A percentile compares a stretch with the other conserved stretches of the same genome.
These are phyloP conservation scores for Loxodes magnus DNA, from an alignment of 73 alveolate species.

Conservation along the genomic window DNA sequence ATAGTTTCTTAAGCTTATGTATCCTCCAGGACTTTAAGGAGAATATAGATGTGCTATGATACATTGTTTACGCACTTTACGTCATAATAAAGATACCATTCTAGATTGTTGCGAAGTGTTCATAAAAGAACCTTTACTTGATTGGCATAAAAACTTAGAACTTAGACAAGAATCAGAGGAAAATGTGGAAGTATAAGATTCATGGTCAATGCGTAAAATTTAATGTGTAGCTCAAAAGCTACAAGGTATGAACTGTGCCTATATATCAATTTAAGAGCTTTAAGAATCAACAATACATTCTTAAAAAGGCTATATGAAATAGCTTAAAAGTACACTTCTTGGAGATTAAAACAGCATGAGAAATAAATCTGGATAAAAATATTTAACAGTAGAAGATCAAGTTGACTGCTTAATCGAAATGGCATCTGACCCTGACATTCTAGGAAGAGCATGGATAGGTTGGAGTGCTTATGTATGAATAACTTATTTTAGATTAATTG, in stretches of 20 bases:
- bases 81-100: conserved; percentile 74
- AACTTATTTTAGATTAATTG: not conserved
- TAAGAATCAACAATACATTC: conserved; percentile 38
- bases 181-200: conserved; percentile 16
- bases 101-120: conserved; percentile 96
- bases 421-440: conserved; percentile 89
- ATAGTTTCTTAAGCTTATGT: conserved; percentile 70
- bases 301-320: conserved; percentile 21
- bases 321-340: conserved; percentile 25
- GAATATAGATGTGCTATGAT: conserved; percentile 79
- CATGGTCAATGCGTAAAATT: conserved; percentile 55
- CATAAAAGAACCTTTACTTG: conserved; percentile 93
- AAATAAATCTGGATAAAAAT: conserved; percentile 12
- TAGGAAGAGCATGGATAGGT: conserved; percentile 93
- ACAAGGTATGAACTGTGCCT: conserved; percentile 51
- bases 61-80: conserved; percentile 52
- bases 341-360: conserved; percentile 42
- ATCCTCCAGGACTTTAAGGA: conserved; percentile 90
- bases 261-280: conserved; percentile 46
- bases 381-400: conserved; percentile 73
- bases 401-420: conserved; percentile 89
- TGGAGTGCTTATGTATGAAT: conserved; percentile 86
- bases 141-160: conserved; percentile 85
- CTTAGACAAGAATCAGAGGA: conserved; percentile 25
- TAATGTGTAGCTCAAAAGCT: conserved; percentile 52